Evolutionary conservation across 305 asterid genomes (phyloP).

Genomic region (Solanum chacoense): DNA sequence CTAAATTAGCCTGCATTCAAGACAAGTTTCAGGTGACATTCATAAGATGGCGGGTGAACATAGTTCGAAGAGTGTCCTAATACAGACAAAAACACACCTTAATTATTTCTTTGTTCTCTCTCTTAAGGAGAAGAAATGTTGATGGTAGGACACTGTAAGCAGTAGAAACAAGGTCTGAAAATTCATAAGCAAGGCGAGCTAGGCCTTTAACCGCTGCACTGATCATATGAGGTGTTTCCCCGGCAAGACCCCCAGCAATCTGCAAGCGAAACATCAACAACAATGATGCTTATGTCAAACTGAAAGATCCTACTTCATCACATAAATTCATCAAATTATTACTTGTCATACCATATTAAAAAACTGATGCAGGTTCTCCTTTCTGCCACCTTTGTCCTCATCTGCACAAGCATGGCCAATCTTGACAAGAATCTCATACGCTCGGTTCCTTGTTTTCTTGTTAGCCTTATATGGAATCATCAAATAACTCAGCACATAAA

Average conservation of each 20-base stretch:
- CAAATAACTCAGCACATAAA: neutral
- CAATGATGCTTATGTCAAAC: neutral
- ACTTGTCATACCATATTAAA: conserved; percentile 58
- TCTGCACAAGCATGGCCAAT: conserved; percentile 84
- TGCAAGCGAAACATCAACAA: conserved; percentile 10
- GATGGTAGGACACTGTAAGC: conserved; percentile 72
- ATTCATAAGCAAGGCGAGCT: conserved; percentile 96
- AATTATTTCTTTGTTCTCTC: conserved; percentile 77
- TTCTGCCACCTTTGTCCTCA: conserved; percentile 56
- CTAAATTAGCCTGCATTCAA: conserved; percentile 70
- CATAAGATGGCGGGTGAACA: neutral
- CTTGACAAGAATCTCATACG: conserved; percentile 84
- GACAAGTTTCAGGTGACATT: neutral
- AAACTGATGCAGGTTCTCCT: conserved; percentile 47
- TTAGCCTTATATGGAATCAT: conserved; percentile 33
- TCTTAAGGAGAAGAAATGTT: conserved; percentile 68
- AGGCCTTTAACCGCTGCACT: conserved; percentile 92
- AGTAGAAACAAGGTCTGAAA: conserved; percentile 69
- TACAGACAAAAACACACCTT: conserved; percentile 30
- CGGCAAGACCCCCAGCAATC: conserved; percentile 93
- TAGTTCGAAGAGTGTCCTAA: neutral
- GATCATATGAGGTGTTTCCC: conserved; percentile 86
- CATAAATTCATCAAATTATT: neutral
- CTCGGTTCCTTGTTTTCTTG: conserved; percentile 88
- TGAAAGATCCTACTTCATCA: neutral